Evolutionary conservation across 345 rosid species (phyloP), one percentile per base, ranked within the genome.

Genomic region (Syzygium grande): DNA sequence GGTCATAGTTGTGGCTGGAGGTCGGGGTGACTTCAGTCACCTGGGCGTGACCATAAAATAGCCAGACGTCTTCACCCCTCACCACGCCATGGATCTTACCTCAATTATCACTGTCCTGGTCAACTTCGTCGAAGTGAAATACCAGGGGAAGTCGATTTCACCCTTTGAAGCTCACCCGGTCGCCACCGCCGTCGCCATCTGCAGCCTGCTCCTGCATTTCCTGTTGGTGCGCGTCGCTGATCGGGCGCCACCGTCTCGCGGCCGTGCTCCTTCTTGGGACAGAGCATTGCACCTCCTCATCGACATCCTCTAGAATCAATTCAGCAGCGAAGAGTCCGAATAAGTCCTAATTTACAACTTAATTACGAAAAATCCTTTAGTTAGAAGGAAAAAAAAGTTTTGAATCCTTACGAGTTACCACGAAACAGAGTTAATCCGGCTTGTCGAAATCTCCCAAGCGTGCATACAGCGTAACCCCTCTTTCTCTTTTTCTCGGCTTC

Each of bases 391-490:
- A 10, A 58, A 23, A 9, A 58, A n/a, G 7, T 55, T 55, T 21
- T 3, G 1, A 55, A 55, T 55, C 59, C 27, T 55, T 55, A 55
- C 0, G 4, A 0, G 21, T 55, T 21, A 0, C 59, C 0, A 19
- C 1, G 58, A 7, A 54, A 7, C 4, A 54, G 10, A 54, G 19
- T 17, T 54, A 54, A 53, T 53, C 56, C 56, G 3, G 55, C 55
- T 53, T 53, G 21, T 15, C 22, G 21, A 5, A 5, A 1, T 2
- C 22, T 53, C 55, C 16, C 55, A 5, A 53, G 16, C 55, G 55
- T 53, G 55, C 21, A 53, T 53, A 19, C 0, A 16, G 21, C 8
- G 22, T 15, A 19, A 16, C 21, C 55, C 55, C 55, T 2, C 19
- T 52, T 0, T 52, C 19, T 5, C 55, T 16, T 52, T 52, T 2